Evolutionary conservation across 1,139 yeast genomes (phyloP).

Genomic region (Sugiyamaella novakii): DNA sequence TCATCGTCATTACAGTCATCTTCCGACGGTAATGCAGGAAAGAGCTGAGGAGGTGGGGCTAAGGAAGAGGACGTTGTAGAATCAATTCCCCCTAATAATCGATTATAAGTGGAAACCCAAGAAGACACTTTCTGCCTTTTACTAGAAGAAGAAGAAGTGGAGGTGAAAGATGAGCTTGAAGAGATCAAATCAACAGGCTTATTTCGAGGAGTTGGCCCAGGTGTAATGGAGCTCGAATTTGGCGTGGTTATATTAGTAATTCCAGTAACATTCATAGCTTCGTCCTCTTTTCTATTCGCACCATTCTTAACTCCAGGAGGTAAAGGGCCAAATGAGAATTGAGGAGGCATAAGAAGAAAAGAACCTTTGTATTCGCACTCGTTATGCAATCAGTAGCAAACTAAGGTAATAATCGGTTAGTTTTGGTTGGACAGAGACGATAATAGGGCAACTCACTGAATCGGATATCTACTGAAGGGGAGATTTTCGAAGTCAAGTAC

Average conservation of each 20-base stretch:
- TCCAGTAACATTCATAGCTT: no score
- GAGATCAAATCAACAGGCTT: no score
- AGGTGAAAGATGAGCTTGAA: not conserved
- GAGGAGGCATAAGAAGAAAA: constrained; percentile 16
- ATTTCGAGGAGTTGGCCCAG: no score
- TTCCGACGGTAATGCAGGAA: not conserved
- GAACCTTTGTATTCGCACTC: no score
- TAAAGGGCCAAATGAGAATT: constrained; percentile 24
- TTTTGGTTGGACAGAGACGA: no score
- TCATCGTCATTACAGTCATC: constrained; percentile 16
- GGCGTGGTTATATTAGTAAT: no score
- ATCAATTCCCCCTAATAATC: constrained; percentile 10
- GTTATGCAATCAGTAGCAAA: no score
- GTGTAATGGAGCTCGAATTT: not conserved
- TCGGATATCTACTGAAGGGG: no score
- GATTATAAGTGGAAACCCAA: constrained; percentile 13
- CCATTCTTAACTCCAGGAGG: constrained; percentile 21
- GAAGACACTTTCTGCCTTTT: constrained; percentile 11
- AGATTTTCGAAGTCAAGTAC: no score
- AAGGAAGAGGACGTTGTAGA: not conserved
- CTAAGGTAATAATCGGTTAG: no score
- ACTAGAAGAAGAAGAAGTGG: not conserved
- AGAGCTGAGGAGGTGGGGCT: not conserved
- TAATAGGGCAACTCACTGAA: no score
- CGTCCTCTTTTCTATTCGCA: no score